Evolutionary conservation across 2,329 filamentous ascomycete species (phyloP).

Genomic region (Colletotrichum nymphaeae): DNA sequence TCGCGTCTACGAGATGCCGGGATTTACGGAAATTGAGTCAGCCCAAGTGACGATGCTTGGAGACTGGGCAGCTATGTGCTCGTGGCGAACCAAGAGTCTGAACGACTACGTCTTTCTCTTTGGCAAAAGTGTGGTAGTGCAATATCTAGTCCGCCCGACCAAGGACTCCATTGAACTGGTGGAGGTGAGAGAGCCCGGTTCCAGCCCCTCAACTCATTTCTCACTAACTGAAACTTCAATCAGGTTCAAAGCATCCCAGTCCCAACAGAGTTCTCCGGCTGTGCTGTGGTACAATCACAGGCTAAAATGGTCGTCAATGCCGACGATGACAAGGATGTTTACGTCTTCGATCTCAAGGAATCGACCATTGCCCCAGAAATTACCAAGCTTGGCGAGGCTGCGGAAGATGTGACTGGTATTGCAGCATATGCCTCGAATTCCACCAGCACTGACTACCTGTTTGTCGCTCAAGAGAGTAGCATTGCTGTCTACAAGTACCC

Average conservation of each 20-base stretch:
- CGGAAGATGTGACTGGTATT: constrained; percentile 53
- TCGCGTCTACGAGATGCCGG: constrained; percentile 50
- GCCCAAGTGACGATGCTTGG: constrained; percentile 51
- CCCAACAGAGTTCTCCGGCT: constrained; percentile 55
- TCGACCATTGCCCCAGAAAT: constrained; percentile 50
- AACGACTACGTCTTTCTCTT: constrained; percentile 59
- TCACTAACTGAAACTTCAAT: not conserved
- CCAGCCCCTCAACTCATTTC: not conserved
- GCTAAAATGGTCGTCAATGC: constrained; percentile 52
- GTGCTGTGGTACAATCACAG: constrained; percentile 50
- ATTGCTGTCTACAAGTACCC: constrained; percentile 52
- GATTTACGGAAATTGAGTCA: constrained; percentile 44
- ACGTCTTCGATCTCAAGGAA: constrained; percentile 52
- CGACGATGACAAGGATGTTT: constrained; percentile 51
- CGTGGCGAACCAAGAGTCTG: constrained; percentile 54
- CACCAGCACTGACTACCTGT: constrained; percentile 49
- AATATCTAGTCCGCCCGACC: constrained; percentile 49
- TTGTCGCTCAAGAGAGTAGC: constrained; percentile 51
- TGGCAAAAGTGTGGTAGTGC: constrained; percentile 52
- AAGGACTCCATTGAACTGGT: constrained; percentile 47
- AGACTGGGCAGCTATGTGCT: constrained; percentile 60
- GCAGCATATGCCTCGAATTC: constrained; percentile 50
- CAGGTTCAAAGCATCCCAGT: constrained; percentile 56
- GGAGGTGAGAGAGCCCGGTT: constrained; percentile 42
- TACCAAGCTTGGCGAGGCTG: constrained; percentile 47